Evolutionary conservation across 495 filamentous ascomycete genomes (phyloP).

Genomic region (Chlorociboria aeruginascens): DNA sequence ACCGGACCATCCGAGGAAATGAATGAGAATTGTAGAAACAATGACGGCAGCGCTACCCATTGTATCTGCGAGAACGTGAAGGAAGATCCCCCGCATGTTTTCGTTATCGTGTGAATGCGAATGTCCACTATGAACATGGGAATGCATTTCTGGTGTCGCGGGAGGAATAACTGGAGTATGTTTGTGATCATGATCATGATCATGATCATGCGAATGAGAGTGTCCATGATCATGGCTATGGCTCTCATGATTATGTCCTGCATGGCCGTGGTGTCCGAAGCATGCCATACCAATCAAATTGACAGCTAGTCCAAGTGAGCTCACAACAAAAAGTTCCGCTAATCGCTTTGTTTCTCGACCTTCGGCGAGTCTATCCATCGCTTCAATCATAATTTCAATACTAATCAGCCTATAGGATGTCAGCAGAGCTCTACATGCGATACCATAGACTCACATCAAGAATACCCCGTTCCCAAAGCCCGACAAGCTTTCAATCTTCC

Average conservation of each 20-base stretch:
- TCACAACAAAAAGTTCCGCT: slow-evolving; percentile 78
- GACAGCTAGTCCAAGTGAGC: slow-evolving; percentile 69
- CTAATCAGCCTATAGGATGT: slow-evolving; percentile 63
- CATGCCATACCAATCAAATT: slow-evolving; percentile 87
- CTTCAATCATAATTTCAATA: slow-evolving; percentile 92
- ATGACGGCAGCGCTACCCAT: slow-evolving; percentile 92
- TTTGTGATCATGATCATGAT: slow-evolving; percentile 14
- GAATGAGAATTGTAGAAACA: slow-evolving; percentile 76
- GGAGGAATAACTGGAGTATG: slow-evolving; percentile 7
- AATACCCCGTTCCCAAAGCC: slow-evolving; percentile 97
- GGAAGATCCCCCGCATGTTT: slow-evolving; percentile 98
- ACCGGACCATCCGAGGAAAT: slow-evolving; percentile 79
- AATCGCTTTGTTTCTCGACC: slow-evolving; percentile 74
- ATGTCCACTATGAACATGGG: slow-evolving; percentile 21
- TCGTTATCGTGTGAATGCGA: slow-evolving; percentile 71
- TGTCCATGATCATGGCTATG: slow-evolving; percentile 28
- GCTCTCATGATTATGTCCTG: slow-evolving; percentile 46
- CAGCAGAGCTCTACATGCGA: slow-evolving; percentile 13
- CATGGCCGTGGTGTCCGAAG: slow-evolving; percentile 61
- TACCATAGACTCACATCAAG: slow-evolving; percentile 51
- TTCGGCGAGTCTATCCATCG: slow-evolving; percentile 71
- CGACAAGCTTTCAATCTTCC: slow-evolving; percentile 91
- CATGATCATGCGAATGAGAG: slow-evolving; percentile 15
- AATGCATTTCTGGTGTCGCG: slow-evolving; percentile 5
- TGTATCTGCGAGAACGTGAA: slow-evolving; percentile 92